Percentiles rank a stretch among this genome's conserved stretches.
Evolutionary conservation across 805 yeast species (phyloP).

Genomic region (Wickerhamiella spandovensis): DNA sequence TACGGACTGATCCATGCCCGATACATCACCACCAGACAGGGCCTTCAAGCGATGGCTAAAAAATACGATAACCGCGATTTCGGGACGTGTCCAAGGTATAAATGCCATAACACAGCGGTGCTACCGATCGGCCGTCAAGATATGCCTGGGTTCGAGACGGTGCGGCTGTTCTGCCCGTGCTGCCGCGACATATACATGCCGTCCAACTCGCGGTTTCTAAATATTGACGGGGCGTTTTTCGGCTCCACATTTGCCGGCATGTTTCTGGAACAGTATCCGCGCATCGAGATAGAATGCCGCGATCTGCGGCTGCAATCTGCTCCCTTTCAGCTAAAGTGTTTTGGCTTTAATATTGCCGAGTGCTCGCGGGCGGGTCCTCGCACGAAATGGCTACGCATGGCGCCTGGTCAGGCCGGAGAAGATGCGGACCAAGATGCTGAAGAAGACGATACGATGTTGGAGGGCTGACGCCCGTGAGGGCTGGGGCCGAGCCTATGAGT

Average conservation of each 20-base stretch:
- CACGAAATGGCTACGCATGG: constrained; percentile 85
- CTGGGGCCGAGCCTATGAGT: too few relatives aligned
- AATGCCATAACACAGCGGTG: constrained; percentile 79
- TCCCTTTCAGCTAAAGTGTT: constrained; percentile 51
- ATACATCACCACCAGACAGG: constrained; percentile 76
- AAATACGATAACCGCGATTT: constrained; percentile 81
- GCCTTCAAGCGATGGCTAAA: constrained; percentile 74
- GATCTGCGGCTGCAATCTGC: constrained; percentile 35
- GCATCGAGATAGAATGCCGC: constrained; percentile 62
- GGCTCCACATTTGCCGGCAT: constrained; percentile 94
- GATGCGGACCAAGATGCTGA: constrained; percentile 27
- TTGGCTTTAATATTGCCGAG: constrained; percentile 77
- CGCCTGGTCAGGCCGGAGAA: constrained; percentile 40
- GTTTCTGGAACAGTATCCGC: constrained; percentile 84
- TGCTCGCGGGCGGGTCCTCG: constrained; percentile 73
- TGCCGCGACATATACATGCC: constrained; percentile 89
- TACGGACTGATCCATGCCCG: constrained; percentile 94
- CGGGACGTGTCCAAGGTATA: constrained; percentile 83
- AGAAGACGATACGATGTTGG: neutral
- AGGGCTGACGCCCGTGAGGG: too few relatives aligned
- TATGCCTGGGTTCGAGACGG: constrained; percentile 82
- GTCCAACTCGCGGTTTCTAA: constrained; percentile 68
- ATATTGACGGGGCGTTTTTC: constrained; percentile 92
- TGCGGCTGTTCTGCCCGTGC: constrained; percentile 84
- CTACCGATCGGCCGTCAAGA: constrained; percentile 89